phyloP scores from a whole-genome alignment of 148 eudicot species.

The Silene uniflora region DNA sequence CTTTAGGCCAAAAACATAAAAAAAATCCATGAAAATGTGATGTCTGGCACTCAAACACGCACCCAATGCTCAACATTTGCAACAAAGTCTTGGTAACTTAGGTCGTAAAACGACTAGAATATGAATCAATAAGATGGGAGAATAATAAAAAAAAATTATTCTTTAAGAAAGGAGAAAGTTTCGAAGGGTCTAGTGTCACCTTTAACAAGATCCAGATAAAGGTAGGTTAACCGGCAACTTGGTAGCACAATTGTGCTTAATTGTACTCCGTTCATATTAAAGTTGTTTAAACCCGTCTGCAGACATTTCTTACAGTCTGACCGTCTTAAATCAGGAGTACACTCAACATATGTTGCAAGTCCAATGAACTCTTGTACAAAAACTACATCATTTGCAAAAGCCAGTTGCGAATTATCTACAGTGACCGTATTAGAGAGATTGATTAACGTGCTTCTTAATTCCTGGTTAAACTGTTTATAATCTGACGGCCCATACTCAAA shows the following conservation, averaged over 20 bases:
- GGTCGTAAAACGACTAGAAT: background rate
- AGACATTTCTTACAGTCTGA: conserved; percentile 24
- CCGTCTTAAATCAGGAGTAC: conserved; percentile 22
- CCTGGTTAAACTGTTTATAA: conserved; percentile 21
- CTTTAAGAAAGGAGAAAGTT: no score
- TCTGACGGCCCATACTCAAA: conserved; percentile 16
- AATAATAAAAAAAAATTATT: no score
- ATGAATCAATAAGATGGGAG: background rate
- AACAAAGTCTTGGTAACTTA: no score
- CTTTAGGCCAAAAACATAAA: no score
- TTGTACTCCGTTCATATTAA: background rate
- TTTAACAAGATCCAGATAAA: background rate
- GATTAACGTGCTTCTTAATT: conserved; percentile 7
- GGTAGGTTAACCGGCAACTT: background rate
- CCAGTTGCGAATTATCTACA: conserved; percentile 14
- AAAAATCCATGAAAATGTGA: no score
- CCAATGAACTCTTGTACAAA: background rate
- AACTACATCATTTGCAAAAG: conserved; percentile 11
- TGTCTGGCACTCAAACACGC: no score
- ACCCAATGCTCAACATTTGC: no score
- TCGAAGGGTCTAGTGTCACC: background rate
- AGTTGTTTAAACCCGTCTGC: background rate
- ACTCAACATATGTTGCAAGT: conserved; percentile 15
- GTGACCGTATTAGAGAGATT: conserved; percentile 15
- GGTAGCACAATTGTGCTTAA: background rate